These are phyloP conservation scores for Besnoitia besnoiti DNA, from an alignment of 169 alveolate genomes.

Conservation along the genomic window DNA sequence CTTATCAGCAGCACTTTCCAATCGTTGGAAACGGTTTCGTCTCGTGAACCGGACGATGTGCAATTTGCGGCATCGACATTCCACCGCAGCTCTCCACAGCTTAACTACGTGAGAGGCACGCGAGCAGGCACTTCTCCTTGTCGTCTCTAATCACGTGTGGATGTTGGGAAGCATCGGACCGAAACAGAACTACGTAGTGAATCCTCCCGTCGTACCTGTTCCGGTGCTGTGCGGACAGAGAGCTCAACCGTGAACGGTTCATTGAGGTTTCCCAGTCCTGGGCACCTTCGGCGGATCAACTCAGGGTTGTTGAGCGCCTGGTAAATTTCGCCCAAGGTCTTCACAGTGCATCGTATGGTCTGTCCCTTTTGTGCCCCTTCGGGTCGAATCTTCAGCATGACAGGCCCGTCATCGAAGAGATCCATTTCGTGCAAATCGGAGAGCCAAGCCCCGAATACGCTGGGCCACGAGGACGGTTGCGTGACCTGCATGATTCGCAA, in stretches of 20 bases:
- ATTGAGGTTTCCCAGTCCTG: not conserved
- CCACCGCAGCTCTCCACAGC: no score
- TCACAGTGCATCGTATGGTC: not conserved
- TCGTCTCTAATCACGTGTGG: no score
- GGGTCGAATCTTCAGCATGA: not conserved
- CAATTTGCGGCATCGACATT: no score
- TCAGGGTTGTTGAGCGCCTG: constrained; percentile 25
- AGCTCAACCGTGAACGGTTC: not conserved
- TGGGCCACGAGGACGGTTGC: not conserved
- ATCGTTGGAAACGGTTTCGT: no score
- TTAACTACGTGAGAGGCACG: no score
- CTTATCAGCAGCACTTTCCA: no score
- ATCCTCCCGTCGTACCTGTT: no score
- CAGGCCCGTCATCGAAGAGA: not conserved
- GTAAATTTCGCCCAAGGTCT: not conserved
- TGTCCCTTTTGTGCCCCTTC: not conserved
- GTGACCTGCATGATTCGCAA: not conserved
- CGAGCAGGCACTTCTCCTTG: no score
- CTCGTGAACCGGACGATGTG: no score
- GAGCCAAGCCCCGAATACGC: not conserved
- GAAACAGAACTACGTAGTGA: no score
- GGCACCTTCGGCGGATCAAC: not conserved
- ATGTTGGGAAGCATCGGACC: no score
- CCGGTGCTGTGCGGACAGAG: not conserved
- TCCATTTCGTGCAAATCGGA: not conserved